Base-by-base conservation (phyloP, 1,139 yeast species). In the Chernovozyma aurita region DNA sequence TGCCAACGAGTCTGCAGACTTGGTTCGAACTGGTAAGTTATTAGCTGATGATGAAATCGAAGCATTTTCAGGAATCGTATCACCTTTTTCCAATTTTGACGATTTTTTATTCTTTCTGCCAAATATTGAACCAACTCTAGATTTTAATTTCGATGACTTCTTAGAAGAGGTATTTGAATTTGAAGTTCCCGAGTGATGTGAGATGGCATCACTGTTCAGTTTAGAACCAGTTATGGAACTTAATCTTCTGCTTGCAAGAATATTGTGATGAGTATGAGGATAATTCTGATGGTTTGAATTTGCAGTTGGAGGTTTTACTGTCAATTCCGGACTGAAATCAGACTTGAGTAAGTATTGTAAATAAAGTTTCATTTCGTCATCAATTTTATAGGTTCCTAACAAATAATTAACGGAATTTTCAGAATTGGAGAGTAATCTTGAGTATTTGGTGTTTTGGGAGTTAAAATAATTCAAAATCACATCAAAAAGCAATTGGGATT, bases 51-150 rank as follows among this genome's bases (percentile, higher is more conserved):
- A 52, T 18, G 53, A 44, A 31, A 57, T 39, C 1, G 69, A 59
- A 9, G 53, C 66, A 34, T 57, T 49, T 46, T 69, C 75, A 6
- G 65, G 66, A 33, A 63, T 62, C 6, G 60, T 42, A 12, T 51
- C 56, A 29, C 42, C 48, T 7, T 49, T 25, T 18, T 37, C 37
- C 18, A 54, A 50, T 41, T 57, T 59, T 40, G 50, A 40, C 5
- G 50, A 32, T 24, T 62, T 62, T 46, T 70, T 70, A 37, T 55
- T 74, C 50, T 77, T 79, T 46, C 85, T 76, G 31, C 84, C 81
- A 56, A 88, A 84, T 42, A 88, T 80, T 0, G 96, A 86, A 14
- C 96, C 96, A 28, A 88, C 88, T 53, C 70, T 80, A 4, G 95
- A 84, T 54, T 80, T 78, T 50, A 88, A 63, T 43, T 73, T 78